Conservation (phyloP, 495 filamentous ascomycete species). For the Clohesyomyces aquaticus region DNA sequence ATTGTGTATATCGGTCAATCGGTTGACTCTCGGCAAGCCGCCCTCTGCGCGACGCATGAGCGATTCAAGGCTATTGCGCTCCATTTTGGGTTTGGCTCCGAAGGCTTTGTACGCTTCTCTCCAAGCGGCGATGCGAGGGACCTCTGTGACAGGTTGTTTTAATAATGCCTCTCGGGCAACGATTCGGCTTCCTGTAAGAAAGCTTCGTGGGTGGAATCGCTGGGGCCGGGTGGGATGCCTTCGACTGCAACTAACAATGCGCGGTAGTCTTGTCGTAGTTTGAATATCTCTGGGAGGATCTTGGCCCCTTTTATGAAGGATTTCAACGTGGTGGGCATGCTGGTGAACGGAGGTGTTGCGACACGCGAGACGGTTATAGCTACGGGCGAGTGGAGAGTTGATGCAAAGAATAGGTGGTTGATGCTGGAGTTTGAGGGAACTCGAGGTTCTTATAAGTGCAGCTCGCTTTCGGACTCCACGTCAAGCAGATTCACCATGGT, state of each 20-base stretch:
- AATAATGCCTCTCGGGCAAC: constrained; percentile 12
- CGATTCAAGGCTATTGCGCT: constrained; percentile 43
- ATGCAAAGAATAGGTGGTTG: too few relatives aligned
- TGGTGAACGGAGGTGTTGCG: too few relatives aligned
- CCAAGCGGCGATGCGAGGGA: constrained; percentile 29
- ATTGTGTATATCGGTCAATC: constrained; percentile 49
- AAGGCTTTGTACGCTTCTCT: constrained; percentile 34
- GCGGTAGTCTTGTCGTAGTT: constrained; percentile 30
- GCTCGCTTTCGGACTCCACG: too few relatives aligned
- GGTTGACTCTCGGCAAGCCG: constrained; percentile 46
- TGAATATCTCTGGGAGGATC: constrained; percentile 24
- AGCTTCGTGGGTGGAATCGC: constrained; percentile 23
- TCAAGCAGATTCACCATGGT: too few relatives aligned
- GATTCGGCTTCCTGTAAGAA: constrained; percentile 27
- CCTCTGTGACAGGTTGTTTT: constrained; percentile 20
- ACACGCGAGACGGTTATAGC: too few relatives aligned
- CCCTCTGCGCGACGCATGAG: constrained; percentile 44
- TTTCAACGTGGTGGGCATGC: constrained; percentile 1
- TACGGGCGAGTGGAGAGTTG: too few relatives aligned
- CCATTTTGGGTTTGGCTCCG: constrained; percentile 33
- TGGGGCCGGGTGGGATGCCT: constrained; percentile 27
- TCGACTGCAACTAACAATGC: constrained; percentile 30
- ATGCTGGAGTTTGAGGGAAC: too few relatives aligned
- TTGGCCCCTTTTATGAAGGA: constrained; percentile 7
- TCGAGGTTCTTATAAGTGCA: too few relatives aligned